Evolutionary conservation across 208 protist genomes (phyloP).

Genomic region (Kentomonas sorsogonicus): DNA sequence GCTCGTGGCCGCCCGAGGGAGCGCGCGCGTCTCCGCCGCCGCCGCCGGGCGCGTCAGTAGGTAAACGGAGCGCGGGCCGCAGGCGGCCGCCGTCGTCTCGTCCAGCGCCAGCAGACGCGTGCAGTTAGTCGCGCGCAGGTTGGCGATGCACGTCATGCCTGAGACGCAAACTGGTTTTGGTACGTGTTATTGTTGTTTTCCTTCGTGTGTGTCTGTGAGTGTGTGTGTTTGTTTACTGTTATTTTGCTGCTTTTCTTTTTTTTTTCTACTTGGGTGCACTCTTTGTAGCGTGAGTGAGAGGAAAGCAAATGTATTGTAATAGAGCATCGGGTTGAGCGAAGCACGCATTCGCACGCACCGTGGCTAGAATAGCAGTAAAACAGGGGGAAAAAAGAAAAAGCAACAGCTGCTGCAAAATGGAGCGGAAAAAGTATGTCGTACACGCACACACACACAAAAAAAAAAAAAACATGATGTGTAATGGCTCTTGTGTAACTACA

Average conservation of each 20-base stretch:
- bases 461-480: not conserved
- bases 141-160: conserved; percentile 27
- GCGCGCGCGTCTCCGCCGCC: not conserved
- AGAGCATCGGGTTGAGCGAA: too few species aligned
- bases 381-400: not conserved
- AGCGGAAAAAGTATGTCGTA: not conserved
- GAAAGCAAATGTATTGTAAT: too few species aligned
- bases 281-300: too few species aligned
- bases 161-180: too few species aligned
- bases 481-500: not conserved
- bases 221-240: too few species aligned
- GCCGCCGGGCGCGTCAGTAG: conserved; percentile 16
- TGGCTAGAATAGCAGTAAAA: too few species aligned
- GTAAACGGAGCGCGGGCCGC: conserved; percentile 27
- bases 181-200: too few species aligned
- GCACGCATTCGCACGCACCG: too few species aligned
- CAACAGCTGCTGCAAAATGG: not conserved
- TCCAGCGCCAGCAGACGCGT: conserved; percentile 28
- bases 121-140: conserved; percentile 44
- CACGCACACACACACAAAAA: conserved; percentile 1
- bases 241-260: too few species aligned
- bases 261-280: too few species aligned
- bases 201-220: too few species aligned
- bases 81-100: conserved; percentile 31
- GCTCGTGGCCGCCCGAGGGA: conserved; percentile 11